Conservation (phyloP, 1,139 yeast genomes). For the Kodamaea anthophila region DNA sequence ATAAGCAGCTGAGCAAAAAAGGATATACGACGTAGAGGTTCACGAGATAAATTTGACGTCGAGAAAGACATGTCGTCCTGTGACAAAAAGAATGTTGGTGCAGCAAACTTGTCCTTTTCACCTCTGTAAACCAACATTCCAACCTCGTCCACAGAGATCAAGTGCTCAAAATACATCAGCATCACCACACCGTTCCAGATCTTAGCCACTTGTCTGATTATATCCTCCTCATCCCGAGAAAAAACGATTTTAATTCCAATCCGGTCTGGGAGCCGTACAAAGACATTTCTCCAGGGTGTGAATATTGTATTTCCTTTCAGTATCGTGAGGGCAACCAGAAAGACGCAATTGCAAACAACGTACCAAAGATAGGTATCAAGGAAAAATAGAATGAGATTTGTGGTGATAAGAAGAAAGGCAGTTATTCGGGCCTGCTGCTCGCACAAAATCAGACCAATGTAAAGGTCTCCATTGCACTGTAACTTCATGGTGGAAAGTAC, state of each 20-base stretch:
- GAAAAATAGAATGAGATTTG: slow-evolving; percentile 71
- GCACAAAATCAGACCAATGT: slow-evolving; percentile 50
- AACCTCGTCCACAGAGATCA: slow-evolving; percentile 68
- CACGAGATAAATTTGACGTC: slow-evolving; percentile 42
- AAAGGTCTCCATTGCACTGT: slow-evolving; percentile 54
- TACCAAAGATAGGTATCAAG: slow-evolving; percentile 89
- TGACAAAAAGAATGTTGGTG: slow-evolving; percentile 67
- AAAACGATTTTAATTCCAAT: slow-evolving; percentile 27
- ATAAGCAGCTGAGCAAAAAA: slow-evolving; percentile 86
- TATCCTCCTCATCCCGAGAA: slow-evolving; percentile 21
- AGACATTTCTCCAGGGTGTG: slow-evolving; percentile 84
- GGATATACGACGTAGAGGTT: slow-evolving; percentile 75
- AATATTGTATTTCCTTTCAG: slow-evolving; percentile 72
- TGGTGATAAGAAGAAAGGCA: slow-evolving; percentile 48
- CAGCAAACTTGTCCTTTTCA: slow-evolving; percentile 23
- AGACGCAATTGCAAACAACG: slow-evolving; percentile 69
- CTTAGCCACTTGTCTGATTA: slow-evolving; percentile 53
- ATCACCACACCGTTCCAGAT: slow-evolving; percentile 77
- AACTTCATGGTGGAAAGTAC: slow-evolving; percentile 56
- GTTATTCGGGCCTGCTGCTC: slow-evolving; percentile 53
- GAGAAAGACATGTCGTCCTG: slow-evolving; percentile 54
- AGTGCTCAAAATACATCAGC: slow-evolving; percentile 72
- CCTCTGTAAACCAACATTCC: slow-evolving; percentile 53
- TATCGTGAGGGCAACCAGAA: slow-evolving; percentile 66
- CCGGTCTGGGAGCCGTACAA: slow-evolving; percentile 67